Percentiles rank a stretch among this genome's conserved stretches.
Conservation (phyloP, 176 grass and related monocot genomes). For the Eragrostis curvula region DNA sequence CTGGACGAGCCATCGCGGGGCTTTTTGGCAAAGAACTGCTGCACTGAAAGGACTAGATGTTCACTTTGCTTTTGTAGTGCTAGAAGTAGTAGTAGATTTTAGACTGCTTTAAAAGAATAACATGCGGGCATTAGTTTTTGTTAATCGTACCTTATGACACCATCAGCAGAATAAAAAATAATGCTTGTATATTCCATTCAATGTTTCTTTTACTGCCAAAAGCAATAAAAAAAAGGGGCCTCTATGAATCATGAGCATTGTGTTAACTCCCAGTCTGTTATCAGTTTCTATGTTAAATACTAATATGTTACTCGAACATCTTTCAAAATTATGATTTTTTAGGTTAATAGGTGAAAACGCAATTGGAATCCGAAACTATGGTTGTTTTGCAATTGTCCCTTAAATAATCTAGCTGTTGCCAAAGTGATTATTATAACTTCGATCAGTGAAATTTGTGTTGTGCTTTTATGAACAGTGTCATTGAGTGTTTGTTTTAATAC, state of each 20-base stretch:
- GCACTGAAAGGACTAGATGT: conserved; percentile 22
- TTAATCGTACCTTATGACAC: background rate
- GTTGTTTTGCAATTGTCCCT: no score
- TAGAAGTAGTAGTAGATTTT: conserved; percentile 1
- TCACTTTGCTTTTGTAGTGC: background rate
- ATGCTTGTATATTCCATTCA: background rate
- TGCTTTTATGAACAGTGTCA: no score
- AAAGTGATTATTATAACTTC: no score
- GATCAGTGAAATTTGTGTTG: no score
- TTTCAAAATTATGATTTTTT: no score
- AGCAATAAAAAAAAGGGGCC: background rate
- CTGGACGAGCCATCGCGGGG: conserved; percentile 71
- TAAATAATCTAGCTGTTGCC: no score
- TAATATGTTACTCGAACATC: no score
- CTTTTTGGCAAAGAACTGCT: conserved; percentile 78
- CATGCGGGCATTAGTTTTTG: background rate
- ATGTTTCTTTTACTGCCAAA: background rate
- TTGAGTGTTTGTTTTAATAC: no score
- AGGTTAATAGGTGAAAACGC: no score
- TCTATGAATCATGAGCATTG: background rate
- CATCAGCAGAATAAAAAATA: conserved; percentile 28
- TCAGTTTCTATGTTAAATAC: background rate
- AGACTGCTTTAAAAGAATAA: conserved; percentile 3
- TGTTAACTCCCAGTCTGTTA: background rate
- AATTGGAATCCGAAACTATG: no score